Percentiles rank a stretch among this genome's conserved stretches.
These are phyloP conservation scores for Collybiopsis confluens DNA, from an alignment of 768 basidiomycete genomes.

Conservation along the genomic window DNA sequence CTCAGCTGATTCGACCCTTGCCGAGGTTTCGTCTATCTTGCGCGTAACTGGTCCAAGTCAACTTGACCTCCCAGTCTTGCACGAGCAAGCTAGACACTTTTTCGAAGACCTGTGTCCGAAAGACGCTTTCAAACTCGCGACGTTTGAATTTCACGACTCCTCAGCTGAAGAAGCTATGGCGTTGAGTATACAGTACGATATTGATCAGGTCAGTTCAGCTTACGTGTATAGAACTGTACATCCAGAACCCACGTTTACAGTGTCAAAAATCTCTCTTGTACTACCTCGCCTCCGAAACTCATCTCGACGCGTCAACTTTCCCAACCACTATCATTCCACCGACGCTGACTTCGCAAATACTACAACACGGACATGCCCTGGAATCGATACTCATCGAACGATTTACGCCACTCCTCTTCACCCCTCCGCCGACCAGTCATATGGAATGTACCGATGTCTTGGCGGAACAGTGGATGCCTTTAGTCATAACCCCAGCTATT, in stretches of 20 bases:
- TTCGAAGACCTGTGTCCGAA: slow-evolving; percentile 46
- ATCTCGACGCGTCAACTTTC: slow-evolving; percentile 37
- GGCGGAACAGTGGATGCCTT: slow-evolving; percentile 67
- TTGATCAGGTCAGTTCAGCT: slow-evolving; percentile 53
- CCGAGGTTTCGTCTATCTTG: slow-evolving; percentile 48
- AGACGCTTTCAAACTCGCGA: slow-evolving; percentile 37
- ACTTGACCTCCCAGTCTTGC: slow-evolving; percentile 53
- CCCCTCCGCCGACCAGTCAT: slow-evolving; percentile 62
- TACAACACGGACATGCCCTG: slow-evolving; percentile 41
- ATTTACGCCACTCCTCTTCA: slow-evolving; percentile 72
- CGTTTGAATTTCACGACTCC: slow-evolving; percentile 31
- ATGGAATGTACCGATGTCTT: slow-evolving; percentile 72
- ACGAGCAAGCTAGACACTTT: slow-evolving; percentile 37
- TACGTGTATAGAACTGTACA: not conserved
- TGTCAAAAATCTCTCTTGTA: slow-evolving; percentile 63
- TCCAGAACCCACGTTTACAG: slow-evolving; percentile 23
- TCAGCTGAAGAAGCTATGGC: slow-evolving; percentile 46
- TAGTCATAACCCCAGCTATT: slow-evolving; percentile 67
- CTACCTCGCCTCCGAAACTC: slow-evolving; percentile 52
- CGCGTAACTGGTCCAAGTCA: slow-evolving; percentile 52
- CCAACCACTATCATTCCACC: slow-evolving; percentile 24
- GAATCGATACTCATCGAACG: slow-evolving; percentile 55
- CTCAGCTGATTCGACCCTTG: slow-evolving; percentile 36
- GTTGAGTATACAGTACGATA: slow-evolving; percentile 43
- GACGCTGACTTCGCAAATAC: slow-evolving; percentile 18